Conservation (phyloP, 495 filamentous ascomycete genomes). For the Talaromyces liani region DNA sequence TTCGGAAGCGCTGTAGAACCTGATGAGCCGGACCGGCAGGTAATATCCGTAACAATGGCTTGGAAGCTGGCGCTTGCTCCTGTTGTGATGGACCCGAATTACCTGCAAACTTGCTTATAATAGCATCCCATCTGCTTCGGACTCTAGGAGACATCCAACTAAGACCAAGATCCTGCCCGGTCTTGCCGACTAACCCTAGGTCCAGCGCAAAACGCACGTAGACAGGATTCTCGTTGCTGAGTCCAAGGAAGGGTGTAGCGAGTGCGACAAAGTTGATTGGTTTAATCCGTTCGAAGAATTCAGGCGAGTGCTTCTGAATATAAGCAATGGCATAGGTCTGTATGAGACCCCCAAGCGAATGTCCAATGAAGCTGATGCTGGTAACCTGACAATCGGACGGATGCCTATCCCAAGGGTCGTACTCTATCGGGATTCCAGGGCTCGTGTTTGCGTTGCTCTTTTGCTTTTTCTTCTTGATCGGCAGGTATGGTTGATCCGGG, state of each 20-base stretch:
- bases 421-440: not conserved
- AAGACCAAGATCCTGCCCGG: conserved; percentile 88
- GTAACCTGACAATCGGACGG: conserved; percentile 71
- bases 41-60: conserved; percentile 83
- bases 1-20: conserved; percentile 78
- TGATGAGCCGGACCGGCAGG: conserved; percentile 89
- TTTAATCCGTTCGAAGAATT: conserved; percentile 79
- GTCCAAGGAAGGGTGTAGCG: conserved; percentile 81
- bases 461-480: conserved; percentile 50
- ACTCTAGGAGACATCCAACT: conserved; percentile 88
- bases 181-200: conserved; percentile 89
- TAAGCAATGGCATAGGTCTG: conserved; percentile 97
- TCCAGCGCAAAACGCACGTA: conserved; percentile 97
- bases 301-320: conserved; percentile 90
- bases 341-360: conserved; percentile 84
- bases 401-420: conserved; percentile 23
- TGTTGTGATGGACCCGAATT: conserved; percentile 56
- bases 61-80: conserved; percentile 66
- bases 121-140: conserved; percentile 78
- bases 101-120: conserved; percentile 70
- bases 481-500: conserved; percentile 80
- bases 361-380: conserved; percentile 91
- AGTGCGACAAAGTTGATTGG: conserved; percentile 93
- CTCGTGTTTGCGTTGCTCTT: not conserved
- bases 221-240: conserved; percentile 95